Conservation (phyloP, 257 asterid species). For the Rauvolfia tetraphylla region DNA sequence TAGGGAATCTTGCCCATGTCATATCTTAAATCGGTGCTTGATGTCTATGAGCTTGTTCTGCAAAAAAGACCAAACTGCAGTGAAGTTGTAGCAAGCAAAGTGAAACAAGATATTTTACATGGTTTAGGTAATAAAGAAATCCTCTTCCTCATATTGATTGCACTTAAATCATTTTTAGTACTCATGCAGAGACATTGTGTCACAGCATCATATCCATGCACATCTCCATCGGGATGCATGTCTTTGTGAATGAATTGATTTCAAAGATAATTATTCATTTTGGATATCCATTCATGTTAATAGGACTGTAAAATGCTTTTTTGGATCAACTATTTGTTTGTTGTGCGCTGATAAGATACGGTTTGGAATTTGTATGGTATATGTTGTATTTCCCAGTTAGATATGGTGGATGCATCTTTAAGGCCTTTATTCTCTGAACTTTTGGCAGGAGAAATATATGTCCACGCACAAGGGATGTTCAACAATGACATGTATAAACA, state of each 20-base stretch:
- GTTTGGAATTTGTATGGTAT: conserved; percentile 10
- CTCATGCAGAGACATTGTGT: neutral
- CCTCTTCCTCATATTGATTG: conserved; percentile 9
- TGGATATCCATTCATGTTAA: neutral
- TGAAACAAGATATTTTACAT: conserved; percentile 93
- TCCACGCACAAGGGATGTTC: conserved; percentile 80
- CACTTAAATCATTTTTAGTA: neutral
- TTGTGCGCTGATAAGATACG: neutral
- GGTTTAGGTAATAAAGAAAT: conserved; percentile 69
- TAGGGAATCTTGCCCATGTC: conserved; percentile 80
- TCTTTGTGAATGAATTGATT: neutral
- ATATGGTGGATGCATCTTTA: neutral
- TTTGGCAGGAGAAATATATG: conserved; percentile 85
- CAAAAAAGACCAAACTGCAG: conserved; percentile 51
- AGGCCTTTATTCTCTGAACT: neutral
- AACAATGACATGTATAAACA: conserved; percentile 59
- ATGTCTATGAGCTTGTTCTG: conserved; percentile 77
- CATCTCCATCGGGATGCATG: neutral
- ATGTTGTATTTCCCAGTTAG: conserved; percentile 3
- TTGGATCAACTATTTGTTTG: neutral
- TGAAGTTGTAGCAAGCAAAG: conserved; percentile 61
- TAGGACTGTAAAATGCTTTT: neutral
- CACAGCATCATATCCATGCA: neutral
- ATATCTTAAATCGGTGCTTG: conserved; percentile 73
- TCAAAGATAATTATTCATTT: neutral